Evolutionary conservation across 805 yeast species (phyloP).

Genomic region (Barnettozyma wickerhamii): DNA sequence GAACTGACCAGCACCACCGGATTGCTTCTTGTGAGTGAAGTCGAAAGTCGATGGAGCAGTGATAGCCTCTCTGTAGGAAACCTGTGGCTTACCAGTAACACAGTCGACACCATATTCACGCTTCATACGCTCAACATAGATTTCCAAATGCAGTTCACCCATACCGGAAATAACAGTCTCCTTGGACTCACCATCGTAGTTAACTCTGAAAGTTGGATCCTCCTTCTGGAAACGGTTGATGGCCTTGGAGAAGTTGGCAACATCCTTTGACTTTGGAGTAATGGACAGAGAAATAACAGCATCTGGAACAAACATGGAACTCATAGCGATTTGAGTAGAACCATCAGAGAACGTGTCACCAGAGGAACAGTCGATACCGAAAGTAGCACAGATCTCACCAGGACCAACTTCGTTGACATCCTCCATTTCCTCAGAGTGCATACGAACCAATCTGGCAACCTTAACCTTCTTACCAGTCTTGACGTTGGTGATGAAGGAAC

Average conservation of each 20-base stretch:
- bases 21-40: conserved; percentile 94
- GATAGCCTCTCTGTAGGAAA: conserved; percentile 94
- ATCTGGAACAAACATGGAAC: conserved; percentile 98
- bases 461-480: conserved; percentile 92
- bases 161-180: conserved; percentile 95
- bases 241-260: conserved; percentile 91
- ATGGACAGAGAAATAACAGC: conserved; percentile 94
- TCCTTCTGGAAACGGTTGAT: conserved; percentile 97
- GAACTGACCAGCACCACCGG: conserved; percentile 99
- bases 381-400: conserved; percentile 99
- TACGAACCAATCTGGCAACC: conserved; percentile 89
- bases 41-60: conserved; percentile 72
- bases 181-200: conserved; percentile 84
- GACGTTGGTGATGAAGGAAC: conserved; percentile 80
- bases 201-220: conserved; percentile 96
- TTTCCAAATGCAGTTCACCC: conserved; percentile 97
- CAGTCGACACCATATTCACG: conserved; percentile 97
- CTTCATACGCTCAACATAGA: conserved; percentile 96
- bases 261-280: conserved; percentile 82
- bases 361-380: conserved; percentile 97
- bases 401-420: conserved; percentile 94
- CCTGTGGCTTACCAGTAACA: conserved; percentile 95
- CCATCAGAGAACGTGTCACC: conserved; percentile 98
- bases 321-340: conserved; percentile 76
- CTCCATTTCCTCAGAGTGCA: conserved; percentile 99